Conservation (phyloP, 805 yeast species). For the Candida easanensis region DNA sequence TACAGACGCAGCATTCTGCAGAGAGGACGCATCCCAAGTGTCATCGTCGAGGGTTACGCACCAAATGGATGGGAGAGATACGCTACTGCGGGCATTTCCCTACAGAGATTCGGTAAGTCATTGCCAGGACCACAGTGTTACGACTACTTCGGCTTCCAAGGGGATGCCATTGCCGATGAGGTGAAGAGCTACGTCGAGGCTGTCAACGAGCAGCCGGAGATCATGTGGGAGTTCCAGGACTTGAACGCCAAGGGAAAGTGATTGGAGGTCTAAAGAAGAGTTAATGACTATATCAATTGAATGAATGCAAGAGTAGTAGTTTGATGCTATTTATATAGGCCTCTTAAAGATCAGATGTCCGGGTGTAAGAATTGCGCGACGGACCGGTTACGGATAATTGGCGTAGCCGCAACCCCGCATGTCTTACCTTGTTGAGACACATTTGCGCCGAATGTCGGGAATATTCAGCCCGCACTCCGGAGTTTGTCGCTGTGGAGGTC, state of each 20-base stretch:
- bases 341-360: no score
- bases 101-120: constrained; percentile 93
- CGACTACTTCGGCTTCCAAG: constrained; percentile 83
- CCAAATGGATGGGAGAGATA: constrained; percentile 91
- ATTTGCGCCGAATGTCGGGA: no score
- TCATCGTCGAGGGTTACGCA: constrained; percentile 90
- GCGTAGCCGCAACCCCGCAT: no score
- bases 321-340: no score
- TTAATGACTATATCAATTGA: no score
- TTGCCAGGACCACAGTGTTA: constrained; percentile 82
- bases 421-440: no score
- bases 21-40: constrained; percentile 79
- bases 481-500: no score
- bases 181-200: constrained; percentile 27
- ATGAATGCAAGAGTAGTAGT: no score
- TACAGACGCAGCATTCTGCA: constrained; percentile 86
- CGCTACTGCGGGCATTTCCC: constrained; percentile 93
- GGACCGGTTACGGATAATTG: no score
- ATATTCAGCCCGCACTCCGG: no score
- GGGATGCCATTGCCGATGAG: constrained; percentile 84
- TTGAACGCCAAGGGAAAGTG: constrained; percentile 22
- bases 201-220: constrained; percentile 14
- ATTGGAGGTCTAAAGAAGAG: no score
- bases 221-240: constrained; percentile 31
- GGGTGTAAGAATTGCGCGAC: no score